A percentile compares a stretch with the other conserved stretches of the same genome.
Conservation (phyloP, 2,329 filamentous ascomycete genomes). For the Plenodomus biglobosus region DNA sequence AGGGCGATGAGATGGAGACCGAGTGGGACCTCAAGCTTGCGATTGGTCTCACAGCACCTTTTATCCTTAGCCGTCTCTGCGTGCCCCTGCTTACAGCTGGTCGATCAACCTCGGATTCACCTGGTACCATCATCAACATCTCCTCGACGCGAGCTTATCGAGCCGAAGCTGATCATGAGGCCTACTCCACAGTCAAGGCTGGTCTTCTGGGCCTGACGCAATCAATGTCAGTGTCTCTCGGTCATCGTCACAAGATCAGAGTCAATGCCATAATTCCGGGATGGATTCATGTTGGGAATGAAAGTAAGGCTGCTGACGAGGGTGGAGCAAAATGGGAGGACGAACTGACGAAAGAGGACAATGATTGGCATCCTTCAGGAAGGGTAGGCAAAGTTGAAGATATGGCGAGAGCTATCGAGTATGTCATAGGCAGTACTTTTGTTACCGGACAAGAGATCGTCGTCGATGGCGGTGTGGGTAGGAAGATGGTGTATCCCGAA, state of each 20-base stretch:
- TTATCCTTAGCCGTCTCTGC: constrained; percentile 36
- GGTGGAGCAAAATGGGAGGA: constrained; percentile 50
- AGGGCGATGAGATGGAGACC: constrained; percentile 31
- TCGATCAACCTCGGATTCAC: constrained; percentile 18
- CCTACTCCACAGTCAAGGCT: constrained; percentile 55
- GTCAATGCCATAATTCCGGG: constrained; percentile 55
- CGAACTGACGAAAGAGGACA: constrained; percentile 50
- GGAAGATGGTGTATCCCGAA: constrained; percentile 50
- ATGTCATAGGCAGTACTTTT: constrained; percentile 45
- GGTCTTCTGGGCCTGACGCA: constrained; percentile 55
- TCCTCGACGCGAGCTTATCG: constrained; percentile 55
- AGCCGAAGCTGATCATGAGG: constrained; percentile 54
- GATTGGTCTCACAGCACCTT: constrained; percentile 39
- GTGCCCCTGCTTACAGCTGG: constrained; percentile 30
- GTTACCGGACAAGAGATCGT: constrained; percentile 52
- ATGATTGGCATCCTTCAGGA: constrained; percentile 54
- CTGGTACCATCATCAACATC: constrained; percentile 49
- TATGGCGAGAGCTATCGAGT: constrained; percentile 46
- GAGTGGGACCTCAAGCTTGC: constrained; percentile 41
- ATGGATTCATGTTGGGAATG: constrained; percentile 55
- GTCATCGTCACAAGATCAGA: constrained; percentile 47
- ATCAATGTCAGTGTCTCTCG: constrained; percentile 52
- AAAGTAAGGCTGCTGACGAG: constrained; percentile 48
- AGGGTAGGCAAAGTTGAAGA: constrained; percentile 56
- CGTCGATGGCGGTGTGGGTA: constrained; percentile 51